Conservation (phyloP, 768 basidiomycete genomes). For the Butyriboletus loyo region DNA sequence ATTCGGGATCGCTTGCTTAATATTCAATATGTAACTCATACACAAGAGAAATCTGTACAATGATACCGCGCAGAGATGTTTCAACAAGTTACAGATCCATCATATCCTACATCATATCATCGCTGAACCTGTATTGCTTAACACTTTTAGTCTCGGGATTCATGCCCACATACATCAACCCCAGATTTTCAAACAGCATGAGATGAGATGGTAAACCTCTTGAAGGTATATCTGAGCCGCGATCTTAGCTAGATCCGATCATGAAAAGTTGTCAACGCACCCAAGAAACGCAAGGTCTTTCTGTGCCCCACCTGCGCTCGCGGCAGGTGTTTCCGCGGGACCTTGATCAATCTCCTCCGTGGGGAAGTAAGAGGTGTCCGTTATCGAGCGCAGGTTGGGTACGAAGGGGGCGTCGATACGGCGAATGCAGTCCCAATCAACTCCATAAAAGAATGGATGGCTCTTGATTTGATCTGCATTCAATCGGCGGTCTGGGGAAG, state of each 20-base stretch:
- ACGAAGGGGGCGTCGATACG: slow-evolving; percentile 94
- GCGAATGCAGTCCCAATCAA: slow-evolving; percentile 87
- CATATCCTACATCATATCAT: not conserved
- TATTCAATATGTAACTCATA: not conserved
- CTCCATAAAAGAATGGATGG: slow-evolving; percentile 94
- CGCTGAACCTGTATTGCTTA: not conserved
- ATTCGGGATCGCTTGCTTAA: not conserved
- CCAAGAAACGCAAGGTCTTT: slow-evolving; percentile 69
- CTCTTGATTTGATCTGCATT: slow-evolving; percentile 83
- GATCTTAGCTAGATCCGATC: not conserved
- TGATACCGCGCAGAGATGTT: not conserved
- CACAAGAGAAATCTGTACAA: not conserved
- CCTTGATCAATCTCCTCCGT: slow-evolving; percentile 89
- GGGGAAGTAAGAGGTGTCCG: slow-evolving; percentile 98
- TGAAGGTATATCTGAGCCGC: slow-evolving; percentile 67
- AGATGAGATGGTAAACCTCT: slow-evolving; percentile 66
- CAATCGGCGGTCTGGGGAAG: slow-evolving; percentile 75
- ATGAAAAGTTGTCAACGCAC: slow-evolving; percentile 32
- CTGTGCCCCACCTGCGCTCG: slow-evolving; percentile 39
- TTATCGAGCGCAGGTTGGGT: slow-evolving; percentile 89
- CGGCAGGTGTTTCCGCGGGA: slow-evolving; percentile 43
- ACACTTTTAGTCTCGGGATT: not conserved
- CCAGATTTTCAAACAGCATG: slow-evolving; percentile 41
- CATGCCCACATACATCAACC: not conserved
- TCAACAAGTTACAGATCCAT: slow-evolving; percentile 4